Evolutionary conservation across 306 rosid species (phyloP), one percentile per base, ranked within the genome.

Genomic region (Psophocarpus tetragonolobus): DNA sequence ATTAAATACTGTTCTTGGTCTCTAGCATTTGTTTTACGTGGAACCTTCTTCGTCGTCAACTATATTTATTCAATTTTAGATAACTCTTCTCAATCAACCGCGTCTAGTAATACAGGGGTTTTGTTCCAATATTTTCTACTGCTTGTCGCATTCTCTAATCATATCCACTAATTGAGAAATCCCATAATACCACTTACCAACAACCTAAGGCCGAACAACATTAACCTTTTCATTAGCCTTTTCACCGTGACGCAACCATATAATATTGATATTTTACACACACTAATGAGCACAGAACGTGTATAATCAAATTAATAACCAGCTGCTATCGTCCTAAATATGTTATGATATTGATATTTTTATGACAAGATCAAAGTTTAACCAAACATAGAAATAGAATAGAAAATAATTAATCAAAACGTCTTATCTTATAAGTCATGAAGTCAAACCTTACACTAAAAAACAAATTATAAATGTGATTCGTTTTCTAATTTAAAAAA

Each of bases 181-280:
- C 36, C 26, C 21, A 13, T 38, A 30, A 65, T 26, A 68, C 51
- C 54, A 60, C 76, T 35, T 32, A 3, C 71, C 67, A 62, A 86
- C 85, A 90, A 83, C 82, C 36, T 64, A 75, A 24, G 50, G n/a
- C 78, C 68, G 56, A 79, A 70, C 81, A 51, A 38, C n/a, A 15
- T 69, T 82, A 57, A 81, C 84, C 87, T 70, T 83, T 77, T 21
- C 11, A 29, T 64, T 23, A 41, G 20, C 79, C 79, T 73, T 81
- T 74, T 35, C 50, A 64, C 9, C 11, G 26, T 73, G 27, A 64
- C 73, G n/a, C 13, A 63, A 72, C 23, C 2, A 38, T 51, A 23
- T 5, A n/a, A n/a, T n/a, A n/a, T n/a, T n/a, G 18, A 38, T 20
- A 65, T 38, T 29, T 5, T 64, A 20, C 2, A 4, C 26, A 38